Conservation (phyloP, 768 basidiomycete genomes). For the Sarcodon sp. region DNA sequence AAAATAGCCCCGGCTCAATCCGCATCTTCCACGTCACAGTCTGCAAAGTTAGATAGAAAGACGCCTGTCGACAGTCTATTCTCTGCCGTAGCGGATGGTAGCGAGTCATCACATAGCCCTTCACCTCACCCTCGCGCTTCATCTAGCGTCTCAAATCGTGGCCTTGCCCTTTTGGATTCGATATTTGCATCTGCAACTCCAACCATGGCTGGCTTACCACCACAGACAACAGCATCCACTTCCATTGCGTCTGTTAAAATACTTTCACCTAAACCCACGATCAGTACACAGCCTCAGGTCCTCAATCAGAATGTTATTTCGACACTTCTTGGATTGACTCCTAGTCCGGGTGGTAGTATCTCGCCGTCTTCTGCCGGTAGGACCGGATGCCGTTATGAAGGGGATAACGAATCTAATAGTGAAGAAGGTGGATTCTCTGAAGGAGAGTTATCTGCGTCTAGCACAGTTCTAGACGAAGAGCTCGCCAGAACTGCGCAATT, state of each 20-base stretch:
- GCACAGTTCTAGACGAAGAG: slow-evolving; percentile 5
- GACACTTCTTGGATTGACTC: slow-evolving; percentile 42
- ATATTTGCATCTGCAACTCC: slow-evolving; percentile 61
- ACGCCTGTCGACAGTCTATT: slow-evolving; percentile 38
- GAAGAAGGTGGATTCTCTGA: slow-evolving; percentile 11
- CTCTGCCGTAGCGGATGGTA: slow-evolving; percentile 10
- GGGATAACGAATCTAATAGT: slow-evolving; percentile 20
- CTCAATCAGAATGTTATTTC: slow-evolving; percentile 62
- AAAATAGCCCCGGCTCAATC: slow-evolving; percentile 22
- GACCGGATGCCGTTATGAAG: slow-evolving; percentile 18
- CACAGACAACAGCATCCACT: slow-evolving; percentile 13
- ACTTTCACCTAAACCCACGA: slow-evolving; percentile 44
- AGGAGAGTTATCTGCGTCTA: slow-evolving; percentile 7
- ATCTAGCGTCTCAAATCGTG: slow-evolving; percentile 23
- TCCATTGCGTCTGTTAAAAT: slow-evolving; percentile 21
- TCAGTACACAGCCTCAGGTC: slow-evolving; percentile 43
- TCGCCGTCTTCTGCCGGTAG: slow-evolving; percentile 18
- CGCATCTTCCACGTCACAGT: slow-evolving; percentile 10
- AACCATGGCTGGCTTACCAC: slow-evolving; percentile 4
- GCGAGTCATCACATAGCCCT: slow-evolving; percentile 6
- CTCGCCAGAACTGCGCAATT: slow-evolving; percentile 1
- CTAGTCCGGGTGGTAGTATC: slow-evolving; percentile 17
- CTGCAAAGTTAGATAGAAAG: slow-evolving; percentile 12
- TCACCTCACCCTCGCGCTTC: slow-evolving; percentile 13
- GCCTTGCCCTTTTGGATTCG: slow-evolving; percentile 46